phyloP scores from a whole-genome alignment of 2,329 filamentous ascomycete genomes.

The Shiraia sp. region DNA sequence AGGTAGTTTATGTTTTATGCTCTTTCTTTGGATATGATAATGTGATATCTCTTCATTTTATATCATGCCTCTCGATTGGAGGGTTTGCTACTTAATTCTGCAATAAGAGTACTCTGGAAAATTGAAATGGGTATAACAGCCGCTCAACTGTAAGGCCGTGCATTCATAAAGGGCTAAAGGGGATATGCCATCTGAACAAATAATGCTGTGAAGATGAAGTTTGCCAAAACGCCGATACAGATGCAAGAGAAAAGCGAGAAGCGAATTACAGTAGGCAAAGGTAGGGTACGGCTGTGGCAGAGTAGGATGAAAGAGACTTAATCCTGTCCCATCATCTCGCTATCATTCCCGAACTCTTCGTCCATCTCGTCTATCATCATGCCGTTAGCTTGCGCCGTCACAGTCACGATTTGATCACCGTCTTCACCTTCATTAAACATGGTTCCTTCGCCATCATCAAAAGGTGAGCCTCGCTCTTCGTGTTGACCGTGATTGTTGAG shows the following conservation, averaged over 20 bases:
- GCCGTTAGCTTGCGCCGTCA: slow-evolving; percentile 41
- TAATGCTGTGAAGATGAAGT: too few relatives aligned
- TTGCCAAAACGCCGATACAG: neutral
- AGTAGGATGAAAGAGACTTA: slow-evolving; percentile 6
- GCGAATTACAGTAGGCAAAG: neutral
- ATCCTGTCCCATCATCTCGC: slow-evolving; percentile 48
- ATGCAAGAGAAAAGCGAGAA: neutral
- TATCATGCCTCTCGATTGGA: neutral
- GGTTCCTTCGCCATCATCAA: slow-evolving; percentile 30
- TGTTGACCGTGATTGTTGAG: slow-evolving; percentile 60
- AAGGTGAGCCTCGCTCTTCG: slow-evolving; percentile 19
- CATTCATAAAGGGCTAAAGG: neutral
- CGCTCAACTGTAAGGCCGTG: neutral
- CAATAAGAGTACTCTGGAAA: neutral
- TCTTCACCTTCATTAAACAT: slow-evolving; percentile 39
- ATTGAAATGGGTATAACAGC: slow-evolving; percentile 1
- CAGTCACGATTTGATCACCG: slow-evolving; percentile 39
- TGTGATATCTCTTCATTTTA: neutral
- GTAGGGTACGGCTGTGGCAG: neutral
- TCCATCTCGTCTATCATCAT: slow-evolving; percentile 48
- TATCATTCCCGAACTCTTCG: slow-evolving; percentile 51
- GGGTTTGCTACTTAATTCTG: neutral
- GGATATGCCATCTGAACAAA: neutral
- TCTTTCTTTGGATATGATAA: neutral
- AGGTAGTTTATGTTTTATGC: neutral